phyloP scores from a whole-genome alignment of 805 yeast species.

The Myxozyma melibiosi region DNA sequence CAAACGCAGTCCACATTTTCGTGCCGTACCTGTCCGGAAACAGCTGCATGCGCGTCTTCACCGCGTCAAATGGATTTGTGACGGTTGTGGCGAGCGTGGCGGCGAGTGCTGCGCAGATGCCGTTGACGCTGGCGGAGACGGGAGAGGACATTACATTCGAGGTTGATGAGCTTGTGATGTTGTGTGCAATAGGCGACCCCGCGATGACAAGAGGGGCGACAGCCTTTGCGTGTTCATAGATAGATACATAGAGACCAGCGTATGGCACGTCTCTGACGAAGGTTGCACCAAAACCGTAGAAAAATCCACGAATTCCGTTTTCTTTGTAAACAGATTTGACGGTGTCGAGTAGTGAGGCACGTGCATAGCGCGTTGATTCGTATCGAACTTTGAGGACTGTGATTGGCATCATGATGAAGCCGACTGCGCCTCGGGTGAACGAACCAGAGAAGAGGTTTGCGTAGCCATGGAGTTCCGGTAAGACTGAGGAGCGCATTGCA shows the following conservation, averaged over 20 bases:
- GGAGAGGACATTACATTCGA: constrained; percentile 34
- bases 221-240: constrained; percentile 76
- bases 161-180: background rate
- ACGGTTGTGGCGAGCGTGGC: constrained; percentile 79
- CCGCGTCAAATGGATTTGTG: constrained; percentile 94
- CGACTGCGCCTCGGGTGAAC: constrained; percentile 75
- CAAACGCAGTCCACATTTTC: constrained; percentile 46
- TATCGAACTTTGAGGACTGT: constrained; percentile 87
- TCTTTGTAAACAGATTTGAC: constrained; percentile 53
- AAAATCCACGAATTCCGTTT: constrained; percentile 69
- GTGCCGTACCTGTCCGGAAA: constrained; percentile 52
- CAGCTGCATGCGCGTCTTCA: constrained; percentile 88
- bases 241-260: constrained; percentile 87
- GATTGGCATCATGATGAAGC: constrained; percentile 89
- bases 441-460: constrained; percentile 81
- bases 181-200: constrained; percentile 6
- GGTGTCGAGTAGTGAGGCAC: constrained; percentile 66
- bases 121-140: constrained; percentile 62
- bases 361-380: constrained; percentile 76
- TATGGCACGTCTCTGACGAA: constrained; percentile 91
- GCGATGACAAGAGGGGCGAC: constrained; percentile 51
- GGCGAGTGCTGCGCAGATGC: constrained; percentile 74
- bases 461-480: constrained; percentile 71
- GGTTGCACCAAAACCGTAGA: constrained; percentile 86
- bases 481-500: constrained; percentile 43